Percentiles rank a stretch among this genome's conserved stretches.
Conservation (phyloP, 352 stramenopile species). For the Pythium guiyangense region DNA sequence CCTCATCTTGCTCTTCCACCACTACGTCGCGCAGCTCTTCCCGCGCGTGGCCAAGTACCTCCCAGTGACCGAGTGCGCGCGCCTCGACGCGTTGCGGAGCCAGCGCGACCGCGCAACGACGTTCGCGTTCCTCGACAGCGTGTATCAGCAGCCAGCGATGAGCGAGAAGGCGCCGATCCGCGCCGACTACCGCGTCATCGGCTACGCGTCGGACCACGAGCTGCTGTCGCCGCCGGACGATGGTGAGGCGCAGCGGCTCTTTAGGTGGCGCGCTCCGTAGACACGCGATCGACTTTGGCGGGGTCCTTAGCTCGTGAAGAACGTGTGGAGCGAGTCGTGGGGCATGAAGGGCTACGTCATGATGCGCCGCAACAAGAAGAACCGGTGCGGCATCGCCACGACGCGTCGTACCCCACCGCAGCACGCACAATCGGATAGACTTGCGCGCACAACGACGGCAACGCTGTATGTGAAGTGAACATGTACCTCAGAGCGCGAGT, state of each 20-base stretch:
- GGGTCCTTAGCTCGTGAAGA: no score
- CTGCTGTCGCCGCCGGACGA: conserved; percentile 34
- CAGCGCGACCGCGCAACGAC: conserved; percentile 21
- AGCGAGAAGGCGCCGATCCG: conserved; percentile 30
- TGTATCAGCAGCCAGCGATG: conserved; percentile 73
- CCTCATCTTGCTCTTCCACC: conserved; percentile 54
- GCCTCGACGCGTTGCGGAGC: conserved; percentile 37
- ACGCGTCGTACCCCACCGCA: no score
- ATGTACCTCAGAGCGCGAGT: no score
- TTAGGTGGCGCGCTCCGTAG: conserved; percentile 16
- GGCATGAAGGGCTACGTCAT: no score
- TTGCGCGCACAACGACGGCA: no score
- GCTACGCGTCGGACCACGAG: conserved; percentile 23
- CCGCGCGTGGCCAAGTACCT: conserved; percentile 55
- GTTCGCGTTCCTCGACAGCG: conserved; percentile 64
- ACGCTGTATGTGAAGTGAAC: no score
- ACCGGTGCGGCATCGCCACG: no score
- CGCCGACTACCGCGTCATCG: no score
- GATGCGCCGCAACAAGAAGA: no score
- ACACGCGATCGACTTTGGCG: no score
- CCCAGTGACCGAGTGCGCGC: conserved; percentile 52
- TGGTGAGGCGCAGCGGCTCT: conserved; percentile 45
- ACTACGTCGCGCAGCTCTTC: conserved; percentile 52
- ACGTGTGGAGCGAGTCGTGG: no score
- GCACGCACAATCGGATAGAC: no score